Base-by-base conservation (phyloP, 805 yeast genomes). In the Candida maris region DNA sequence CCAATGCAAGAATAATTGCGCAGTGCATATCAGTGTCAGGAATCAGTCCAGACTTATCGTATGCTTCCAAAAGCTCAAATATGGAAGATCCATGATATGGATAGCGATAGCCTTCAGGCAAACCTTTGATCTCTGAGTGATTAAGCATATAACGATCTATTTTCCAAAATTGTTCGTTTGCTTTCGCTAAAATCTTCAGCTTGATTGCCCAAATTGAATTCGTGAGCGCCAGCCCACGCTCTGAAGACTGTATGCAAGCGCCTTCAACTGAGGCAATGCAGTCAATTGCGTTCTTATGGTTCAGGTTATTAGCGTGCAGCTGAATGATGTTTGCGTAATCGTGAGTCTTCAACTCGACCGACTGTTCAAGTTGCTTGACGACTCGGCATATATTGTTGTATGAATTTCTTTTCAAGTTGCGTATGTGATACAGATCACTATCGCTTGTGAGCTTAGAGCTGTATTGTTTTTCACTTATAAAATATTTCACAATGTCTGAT, bases 1-100 rank as follows among this genome's bases (percentile, higher is more conserved):
- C 67, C 16, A 56, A 34, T 6, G 58, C 50, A 24, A 59, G 39
- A 12, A 62, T 21, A 18, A 61, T 46, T 4, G 56, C 36, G 17
- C 48, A 39, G 37, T 50, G 44, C 7, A 58, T 36, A 8, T 37
- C 31, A n/a, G 44, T 23, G 30, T 55, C 51, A 1, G 58, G 57
- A n/a, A 41, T 19, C 18, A 44, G 37, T 8, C 41, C 45, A 2
- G 42, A 31, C 12, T 47, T 41, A 27, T 35, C 35, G 31, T 52
- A 51, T 24, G 46, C 44, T 5, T 30, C 27, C 8, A 57, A 32
- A 13, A 55, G 34, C 7, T 44, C 45, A 10, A 27, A 22, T 12
- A 52, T 41, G 3, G 35, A 30, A 10, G 12, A 31, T 14, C 38
- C 43, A 32, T 44, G 46, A 21, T 44, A 35, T 8, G 43, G 40